Conservation (phyloP, 176 grass and related monocot genomes). For the Areca catechu region DNA sequence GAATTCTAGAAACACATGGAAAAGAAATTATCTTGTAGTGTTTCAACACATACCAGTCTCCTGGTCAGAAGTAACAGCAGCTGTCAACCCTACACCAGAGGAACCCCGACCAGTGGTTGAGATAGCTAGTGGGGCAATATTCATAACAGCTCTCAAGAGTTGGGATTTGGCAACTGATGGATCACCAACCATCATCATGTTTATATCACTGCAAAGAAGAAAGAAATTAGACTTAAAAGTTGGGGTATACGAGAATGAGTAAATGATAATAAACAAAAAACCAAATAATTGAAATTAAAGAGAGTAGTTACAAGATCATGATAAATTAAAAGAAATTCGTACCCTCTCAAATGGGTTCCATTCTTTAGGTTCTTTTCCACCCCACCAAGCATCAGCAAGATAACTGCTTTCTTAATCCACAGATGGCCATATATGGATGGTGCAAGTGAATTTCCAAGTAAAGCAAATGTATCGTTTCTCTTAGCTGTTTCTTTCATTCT, state of each 20-base stretch:
- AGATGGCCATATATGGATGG: conserved; percentile 89
- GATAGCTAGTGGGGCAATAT: conserved; percentile 87
- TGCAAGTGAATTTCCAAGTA: conserved; percentile 92
- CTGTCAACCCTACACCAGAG: conserved; percentile 95
- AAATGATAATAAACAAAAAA: too few species aligned
- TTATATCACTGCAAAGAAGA: conserved; percentile 68
- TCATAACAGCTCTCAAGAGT: conserved; percentile 91
- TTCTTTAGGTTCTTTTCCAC: conserved; percentile 97
- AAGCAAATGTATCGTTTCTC: conserved; percentile 72
- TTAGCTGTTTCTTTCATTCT: conserved; percentile 83
- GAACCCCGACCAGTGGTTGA: conserved; percentile 95
- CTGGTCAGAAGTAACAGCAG: conserved; percentile 91
- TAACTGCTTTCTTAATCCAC: conserved; percentile 94
- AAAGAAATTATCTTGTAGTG: not conserved
- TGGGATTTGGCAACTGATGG: conserved; percentile 98
- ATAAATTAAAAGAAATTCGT: conserved; percentile 6
- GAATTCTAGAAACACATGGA: not conserved
- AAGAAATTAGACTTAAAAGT: not conserved
- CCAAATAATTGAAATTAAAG: too few species aligned
- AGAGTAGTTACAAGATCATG: not conserved
- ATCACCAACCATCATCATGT: conserved; percentile 99
- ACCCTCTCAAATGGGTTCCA: conserved; percentile 99
- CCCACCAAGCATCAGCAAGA: conserved; percentile 94
- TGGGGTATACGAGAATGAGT: too few species aligned
- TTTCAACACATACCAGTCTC: conserved; percentile 59